These are phyloP conservation scores for Schizothecium vesticola DNA, from an alignment of 495 filamentous ascomycete species.

Conservation along the genomic window DNA sequence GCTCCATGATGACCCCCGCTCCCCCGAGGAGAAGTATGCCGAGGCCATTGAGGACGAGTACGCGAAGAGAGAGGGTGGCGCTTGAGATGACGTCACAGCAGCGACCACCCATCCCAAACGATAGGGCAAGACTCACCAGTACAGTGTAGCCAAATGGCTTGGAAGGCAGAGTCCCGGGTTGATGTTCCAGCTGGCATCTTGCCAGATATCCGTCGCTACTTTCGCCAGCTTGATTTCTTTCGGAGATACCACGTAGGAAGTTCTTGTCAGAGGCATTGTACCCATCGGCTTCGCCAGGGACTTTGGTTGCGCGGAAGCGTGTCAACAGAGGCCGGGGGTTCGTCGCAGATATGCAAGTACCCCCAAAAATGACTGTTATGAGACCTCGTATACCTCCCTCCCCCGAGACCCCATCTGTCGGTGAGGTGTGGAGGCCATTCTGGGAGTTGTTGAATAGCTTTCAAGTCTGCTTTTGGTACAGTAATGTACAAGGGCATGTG, in stretches of 20 bases:
- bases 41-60: constrained; percentile 49
- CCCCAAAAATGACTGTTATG: background rate
- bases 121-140: too few species aligned
- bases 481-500: background rate
- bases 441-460: background rate
- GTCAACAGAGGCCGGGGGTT: background rate
- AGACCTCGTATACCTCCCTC: background rate
- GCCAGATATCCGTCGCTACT: background rate
- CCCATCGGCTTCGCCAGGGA: background rate
- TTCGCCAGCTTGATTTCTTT: background rate
- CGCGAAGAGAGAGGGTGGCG: constrained; percentile 46
- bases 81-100: constrained; percentile 23
- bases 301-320: background rate
- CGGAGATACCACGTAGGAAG: background rate
- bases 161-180: background rate
- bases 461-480: background rate
- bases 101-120: background rate
- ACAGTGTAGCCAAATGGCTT: background rate
- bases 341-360: background rate
- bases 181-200: background rate
- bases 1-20: constrained; percentile 56
- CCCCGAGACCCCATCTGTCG: background rate
- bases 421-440: background rate
- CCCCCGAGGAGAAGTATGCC: constrained; percentile 43
- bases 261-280: background rate